Conservation (phyloP, 176 grass and related monocot species). For the sorghum (Sorghum bicolor) region Sorghum_bicolor_NCBIv3 NC_012871.2:65266001-65266500, state of each 20-base stretch:
- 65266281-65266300: slow-evolving; percentile 98
- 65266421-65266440: slow-evolving; percentile 71
- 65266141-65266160: neutral
- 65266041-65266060: slow-evolving; percentile 69
- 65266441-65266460: slow-evolving; percentile 58
- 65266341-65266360: neutral
- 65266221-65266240: slow-evolving; percentile 81
- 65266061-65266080: slow-evolving; percentile 84
- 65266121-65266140: slow-evolving; percentile 44
- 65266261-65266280: slow-evolving; percentile 92
- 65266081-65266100: slow-evolving; percentile 81
- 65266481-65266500: neutral
- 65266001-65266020: neutral
- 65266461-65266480: slow-evolving; percentile 34
- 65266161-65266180: neutral
- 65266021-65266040: neutral
- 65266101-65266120: slow-evolving; percentile 63
- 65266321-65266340: slow-evolving; percentile 5
- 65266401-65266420: slow-evolving; percentile 79
- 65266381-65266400: neutral
- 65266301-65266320: neutral
- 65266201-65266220: slow-evolving; percentile 25
- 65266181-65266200: neutral
- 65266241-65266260: slow-evolving; percentile 79
- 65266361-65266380: neutral